Conservation (phyloP, 202 grass and related monocot genomes). For the Zizania palustris region DNA sequence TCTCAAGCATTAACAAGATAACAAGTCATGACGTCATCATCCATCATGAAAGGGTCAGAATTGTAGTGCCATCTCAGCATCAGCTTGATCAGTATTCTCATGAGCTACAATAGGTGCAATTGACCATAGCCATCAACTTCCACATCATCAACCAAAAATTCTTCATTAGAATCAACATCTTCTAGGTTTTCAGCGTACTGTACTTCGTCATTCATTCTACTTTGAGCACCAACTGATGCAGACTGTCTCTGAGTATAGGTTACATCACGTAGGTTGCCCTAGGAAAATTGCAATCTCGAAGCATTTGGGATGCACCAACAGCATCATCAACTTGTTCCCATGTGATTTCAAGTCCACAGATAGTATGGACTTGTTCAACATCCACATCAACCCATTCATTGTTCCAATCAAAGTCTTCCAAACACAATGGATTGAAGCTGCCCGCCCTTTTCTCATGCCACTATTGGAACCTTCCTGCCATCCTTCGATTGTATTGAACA, state of each 20-base stretch:
- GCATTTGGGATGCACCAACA: neutral
- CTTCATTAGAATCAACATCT: neutral
- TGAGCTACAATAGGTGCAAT: neutral
- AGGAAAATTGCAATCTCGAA: neutral
- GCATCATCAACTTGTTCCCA: neutral
- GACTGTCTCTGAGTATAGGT: neutral
- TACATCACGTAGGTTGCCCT: neutral
- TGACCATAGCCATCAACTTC: neutral
- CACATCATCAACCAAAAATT: neutral
- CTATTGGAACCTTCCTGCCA: neutral
- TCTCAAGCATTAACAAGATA: neutral
- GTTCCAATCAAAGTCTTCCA: neutral
- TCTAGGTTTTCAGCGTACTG: neutral
- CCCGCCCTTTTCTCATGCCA: no score
- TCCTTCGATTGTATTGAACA: neutral
- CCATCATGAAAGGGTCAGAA: neutral
- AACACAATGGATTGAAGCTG: neutral
- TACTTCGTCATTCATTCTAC: neutral
- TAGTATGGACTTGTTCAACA: neutral
- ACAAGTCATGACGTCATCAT: neutral
- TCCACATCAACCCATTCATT: slow-evolving; percentile 6
- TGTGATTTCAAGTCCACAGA: neutral
- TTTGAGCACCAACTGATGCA: no score
- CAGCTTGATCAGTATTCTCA: neutral
- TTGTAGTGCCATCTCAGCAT: neutral